Evolutionary conservation across 2,329 filamentous ascomycete species (phyloP).

Genomic region (Fusarium robinianum): DNA sequence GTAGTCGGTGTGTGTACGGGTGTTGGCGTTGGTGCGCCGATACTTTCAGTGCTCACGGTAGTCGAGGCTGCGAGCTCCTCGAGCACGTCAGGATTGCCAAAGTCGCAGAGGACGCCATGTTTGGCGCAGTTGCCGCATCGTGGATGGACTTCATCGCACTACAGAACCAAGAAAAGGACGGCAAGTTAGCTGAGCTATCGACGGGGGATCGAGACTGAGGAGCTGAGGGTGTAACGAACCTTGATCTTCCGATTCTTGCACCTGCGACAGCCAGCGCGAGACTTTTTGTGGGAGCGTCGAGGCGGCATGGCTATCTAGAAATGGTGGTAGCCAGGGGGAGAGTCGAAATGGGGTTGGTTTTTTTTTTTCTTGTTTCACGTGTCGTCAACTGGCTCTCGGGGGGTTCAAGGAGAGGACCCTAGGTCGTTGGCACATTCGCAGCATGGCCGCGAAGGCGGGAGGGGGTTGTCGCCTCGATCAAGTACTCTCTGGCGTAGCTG

Average conservation of each 20-base stretch:
- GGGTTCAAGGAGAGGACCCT: conserved; percentile 34
- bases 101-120: conserved; percentile 69
- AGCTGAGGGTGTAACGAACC: conserved; percentile 49
- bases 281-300: conserved; percentile 71
- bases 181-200: conserved; percentile 18
- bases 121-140: conserved; percentile 69
- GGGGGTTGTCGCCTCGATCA: conserved; percentile 23
- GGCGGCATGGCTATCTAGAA: conserved; percentile 57
- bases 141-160: conserved; percentile 70
- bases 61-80: conserved; percentile 49
- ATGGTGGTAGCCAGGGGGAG: conserved; percentile 1
- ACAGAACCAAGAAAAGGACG: conserved; percentile 11
- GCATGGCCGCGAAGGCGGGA: conserved; percentile 40
- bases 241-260: conserved; percentile 74
- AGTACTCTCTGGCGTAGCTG: conserved; percentile 14
- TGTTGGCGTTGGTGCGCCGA: conserved; percentile 32
- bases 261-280: conserved; percentile 65
- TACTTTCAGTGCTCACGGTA: conserved; percentile 39
- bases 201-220: conserved; percentile 12
- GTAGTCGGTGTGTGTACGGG: conserved; percentile 27
- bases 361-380: no score
- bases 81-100: conserved; percentile 57
- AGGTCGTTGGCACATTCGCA: conserved; percentile 33
- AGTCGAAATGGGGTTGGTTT: no score
- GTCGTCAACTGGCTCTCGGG: conserved; percentile 31